These are phyloP conservation scores for Venturia nashicola DNA, from an alignment of 2,329 filamentous ascomycete genomes.

Conservation along the genomic window DNA sequence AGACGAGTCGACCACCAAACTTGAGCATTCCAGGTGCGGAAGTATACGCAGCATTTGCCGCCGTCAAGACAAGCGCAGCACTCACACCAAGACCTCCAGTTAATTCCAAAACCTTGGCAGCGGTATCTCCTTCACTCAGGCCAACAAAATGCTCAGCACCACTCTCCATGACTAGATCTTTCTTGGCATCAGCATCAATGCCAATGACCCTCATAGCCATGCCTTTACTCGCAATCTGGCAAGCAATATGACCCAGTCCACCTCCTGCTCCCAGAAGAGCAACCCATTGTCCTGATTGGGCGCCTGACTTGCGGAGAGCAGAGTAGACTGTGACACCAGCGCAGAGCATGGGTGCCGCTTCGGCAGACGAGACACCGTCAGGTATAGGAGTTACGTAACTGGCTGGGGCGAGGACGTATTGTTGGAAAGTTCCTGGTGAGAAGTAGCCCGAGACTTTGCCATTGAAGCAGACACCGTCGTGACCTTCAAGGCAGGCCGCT, in stretches of 20 bases:
- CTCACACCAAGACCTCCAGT: conserved; percentile 48
- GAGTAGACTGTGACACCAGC: conserved; percentile 57
- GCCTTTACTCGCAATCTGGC: conserved; percentile 46
- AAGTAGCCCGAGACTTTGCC: conserved; percentile 51
- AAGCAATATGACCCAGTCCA: conserved; percentile 51
- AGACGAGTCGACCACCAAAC: conserved; percentile 33
- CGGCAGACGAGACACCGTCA: conserved; percentile 44
- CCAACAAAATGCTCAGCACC: conserved; percentile 57
- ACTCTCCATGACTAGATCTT: conserved; percentile 46
- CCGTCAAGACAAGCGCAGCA: conserved; percentile 44
- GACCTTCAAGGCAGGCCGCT: conserved; percentile 40
- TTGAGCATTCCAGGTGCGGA: conserved; percentile 27
- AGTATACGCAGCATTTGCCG: conserved; percentile 35
- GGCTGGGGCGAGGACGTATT: conserved; percentile 52
- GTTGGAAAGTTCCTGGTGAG: conserved; percentile 60
- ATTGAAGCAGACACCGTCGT: conserved; percentile 43
- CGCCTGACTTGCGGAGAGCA: conserved; percentile 48
- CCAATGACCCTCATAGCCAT: conserved; percentile 55
- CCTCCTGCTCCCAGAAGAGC: conserved; percentile 47
- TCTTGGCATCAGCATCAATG: conserved; percentile 52
- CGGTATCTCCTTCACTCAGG: conserved; percentile 39
- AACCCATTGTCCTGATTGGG: conserved; percentile 47
- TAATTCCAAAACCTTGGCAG: conserved; percentile 43
- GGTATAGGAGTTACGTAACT: conserved; percentile 61
- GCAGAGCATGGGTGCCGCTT: conserved; percentile 55